Percentiles rank a stretch among this genome's conserved stretches.
Conservation (phyloP, 441 rosid genomes). For the Hypseocharis bilobata region DNA sequence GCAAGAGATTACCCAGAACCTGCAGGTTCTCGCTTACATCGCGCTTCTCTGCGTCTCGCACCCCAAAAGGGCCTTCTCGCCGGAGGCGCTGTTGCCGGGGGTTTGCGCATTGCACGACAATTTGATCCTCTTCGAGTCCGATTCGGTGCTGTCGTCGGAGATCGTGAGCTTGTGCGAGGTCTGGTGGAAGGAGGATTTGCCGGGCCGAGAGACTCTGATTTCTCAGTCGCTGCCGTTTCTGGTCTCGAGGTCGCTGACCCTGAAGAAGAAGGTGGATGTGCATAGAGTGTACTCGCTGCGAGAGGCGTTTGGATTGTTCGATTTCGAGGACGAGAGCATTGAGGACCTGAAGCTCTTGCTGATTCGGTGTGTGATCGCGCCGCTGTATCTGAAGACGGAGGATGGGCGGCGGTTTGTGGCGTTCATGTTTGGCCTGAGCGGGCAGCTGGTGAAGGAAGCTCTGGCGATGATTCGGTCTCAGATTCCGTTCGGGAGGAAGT, state of each 20-base stretch:
- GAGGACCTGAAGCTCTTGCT: slow-evolving; percentile 67
- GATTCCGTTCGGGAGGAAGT: slow-evolving; percentile 74
- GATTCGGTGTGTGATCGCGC: slow-evolving; percentile 70
- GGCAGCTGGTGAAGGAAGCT: slow-evolving; percentile 63
- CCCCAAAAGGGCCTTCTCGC: slow-evolving; percentile 40
- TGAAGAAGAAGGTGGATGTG: slow-evolving; percentile 77
- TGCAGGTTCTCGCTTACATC: slow-evolving; percentile 42
- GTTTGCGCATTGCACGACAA: slow-evolving; percentile 57
- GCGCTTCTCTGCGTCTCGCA: slow-evolving; percentile 39
- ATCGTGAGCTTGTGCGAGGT: slow-evolving; percentile 61
- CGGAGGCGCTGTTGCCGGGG: slow-evolving; percentile 43
- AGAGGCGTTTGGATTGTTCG: slow-evolving; percentile 64
- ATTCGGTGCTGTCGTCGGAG: slow-evolving; percentile 46
- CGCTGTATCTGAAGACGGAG: slow-evolving; percentile 63
- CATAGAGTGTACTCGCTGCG: slow-evolving; percentile 67
- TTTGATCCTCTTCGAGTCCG: slow-evolving; percentile 58
- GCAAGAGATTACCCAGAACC: slow-evolving; percentile 30
- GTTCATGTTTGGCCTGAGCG: slow-evolving; percentile 64
- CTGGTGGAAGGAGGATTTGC: slow-evolving; percentile 60
- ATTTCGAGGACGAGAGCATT: slow-evolving; percentile 80
- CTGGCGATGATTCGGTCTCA: slow-evolving; percentile 76
- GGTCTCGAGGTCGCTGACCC: slow-evolving; percentile 61
- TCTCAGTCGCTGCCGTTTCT: slow-evolving; percentile 72
- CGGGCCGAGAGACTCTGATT: slow-evolving; percentile 50
- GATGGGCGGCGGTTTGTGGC: slow-evolving; percentile 75